Base-by-base conservation (phyloP, 2,329 filamentous ascomycete species). In the Bipolaris cookei region DNA sequence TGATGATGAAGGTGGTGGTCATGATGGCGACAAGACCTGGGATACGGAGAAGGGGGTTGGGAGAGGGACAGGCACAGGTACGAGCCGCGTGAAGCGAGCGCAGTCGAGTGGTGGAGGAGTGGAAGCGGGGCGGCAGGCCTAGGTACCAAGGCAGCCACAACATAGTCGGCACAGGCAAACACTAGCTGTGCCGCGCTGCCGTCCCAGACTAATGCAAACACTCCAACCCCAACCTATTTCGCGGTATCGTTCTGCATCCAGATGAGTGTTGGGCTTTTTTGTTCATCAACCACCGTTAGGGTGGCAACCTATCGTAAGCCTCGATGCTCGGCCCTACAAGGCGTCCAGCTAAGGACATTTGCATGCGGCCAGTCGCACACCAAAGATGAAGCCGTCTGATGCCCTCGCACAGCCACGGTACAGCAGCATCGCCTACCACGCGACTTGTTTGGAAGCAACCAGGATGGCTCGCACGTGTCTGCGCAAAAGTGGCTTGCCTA, bases 241-340 rank as follows among this genome's bases (percentile, higher is more conserved):
- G 35, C 14, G 18, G 20, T 20, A 21, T 13, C 28, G 11, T 23
- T 38, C 25, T 18, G 4, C 6, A 23, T 44, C 50, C 54, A 32
- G 35, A 32, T 54, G 50, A 49, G 48, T 39, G 54, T 32, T 30
- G 30, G 50, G 44, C 50, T 54, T 32, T 34, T 42, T 32, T 38
- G 37, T 42, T 32, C 45, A 18, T 45, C 20, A n/a, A 54, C 49
- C n/a, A 44, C 54, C 50, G 51, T 47, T 47, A 42, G 25, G 23
- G 58, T 58, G 58, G 54, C 54, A 35, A 46, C 51, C 50, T 47
- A 58, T 51, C 23, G 58, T 51, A 56, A 51, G 58, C 54, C 49
- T 34, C 42, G 28, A n/a, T 41, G 35, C 41, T 45, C 46, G 54
- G 49, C 45, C 52, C 58, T 58, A 54, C 42, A 47, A 45, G 58